Evolutionary conservation across 768 basidiomycete species (phyloP).

Genomic region (Agrocybe praecox): DNA sequence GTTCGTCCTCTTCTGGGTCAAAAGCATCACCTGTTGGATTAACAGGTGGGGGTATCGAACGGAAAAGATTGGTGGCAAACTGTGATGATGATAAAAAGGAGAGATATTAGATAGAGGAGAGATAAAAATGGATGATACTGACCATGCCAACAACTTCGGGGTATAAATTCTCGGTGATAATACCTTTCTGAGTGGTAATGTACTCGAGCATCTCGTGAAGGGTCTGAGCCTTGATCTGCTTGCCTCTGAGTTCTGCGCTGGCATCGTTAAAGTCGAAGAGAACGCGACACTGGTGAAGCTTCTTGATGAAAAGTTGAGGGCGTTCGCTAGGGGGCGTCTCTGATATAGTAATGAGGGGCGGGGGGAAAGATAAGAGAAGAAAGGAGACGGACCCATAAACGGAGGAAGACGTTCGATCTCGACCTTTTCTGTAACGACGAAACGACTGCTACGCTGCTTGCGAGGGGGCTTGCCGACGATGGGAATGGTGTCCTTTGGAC

Average conservation of each 20-base stretch:
- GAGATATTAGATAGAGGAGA: conserved; percentile 14
- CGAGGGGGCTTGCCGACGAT: conserved; percentile 95
- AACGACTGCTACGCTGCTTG: conserved; percentile 96
- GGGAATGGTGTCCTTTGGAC: conserved; percentile 95
- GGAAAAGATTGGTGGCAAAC: conserved; percentile 99
- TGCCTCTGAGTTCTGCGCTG: conserved; percentile 92
- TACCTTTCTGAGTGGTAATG: conserved; percentile 94
- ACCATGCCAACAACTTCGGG: conserved; percentile 99
- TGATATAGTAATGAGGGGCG: conserved; percentile 33
- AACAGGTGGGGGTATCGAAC: conserved; percentile 98
- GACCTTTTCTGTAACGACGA: conserved; percentile 94
- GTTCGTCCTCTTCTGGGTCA: conserved; percentile 99
- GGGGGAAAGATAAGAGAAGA: conserved; percentile 1
- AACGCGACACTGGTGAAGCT: conserved; percentile 94
- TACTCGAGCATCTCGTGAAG: conserved; percentile 99
- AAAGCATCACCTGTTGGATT: conserved; percentile 98
- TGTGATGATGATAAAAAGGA: conserved; percentile 28
- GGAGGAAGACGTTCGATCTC: conserved; percentile 94
- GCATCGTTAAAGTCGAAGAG: conserved; percentile 99
- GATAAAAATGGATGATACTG: conserved; percentile 28
- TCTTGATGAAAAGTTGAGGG: conserved; percentile 88
- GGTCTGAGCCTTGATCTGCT: conserved; percentile 98
- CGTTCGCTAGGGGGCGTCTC: conserved; percentile 91
- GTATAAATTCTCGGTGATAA: conserved; percentile 97
- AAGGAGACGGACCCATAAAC: conserved; percentile 70